Evolutionary conservation across 257 asterid species (phyloP), one percentile per base, ranked within the genome.

Genomic region (Jasminum sambac): DNA sequence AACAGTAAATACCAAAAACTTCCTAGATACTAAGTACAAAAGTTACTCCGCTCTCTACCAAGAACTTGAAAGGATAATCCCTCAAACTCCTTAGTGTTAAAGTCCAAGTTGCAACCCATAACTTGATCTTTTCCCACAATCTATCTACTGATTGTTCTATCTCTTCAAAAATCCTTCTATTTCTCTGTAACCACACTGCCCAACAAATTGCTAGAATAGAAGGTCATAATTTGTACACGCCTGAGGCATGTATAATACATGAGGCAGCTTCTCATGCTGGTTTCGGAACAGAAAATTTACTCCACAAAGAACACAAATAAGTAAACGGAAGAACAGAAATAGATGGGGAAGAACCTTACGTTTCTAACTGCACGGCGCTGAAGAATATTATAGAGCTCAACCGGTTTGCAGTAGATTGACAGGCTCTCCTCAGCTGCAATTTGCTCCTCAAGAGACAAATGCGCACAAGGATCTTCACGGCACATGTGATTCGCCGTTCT

Each of bases 351-450:
- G 70, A 61, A 64, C 8, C 66, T 79, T 83, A 95, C 98, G 80
- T 91, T 88, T 80, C 80, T 80, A 74, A 81, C 76, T 46, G 95
- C 89, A 37, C 99, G 96, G 41, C 98, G 98, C 79, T 91, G 97
- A 69, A 95, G 89, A 70, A 95, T 91, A 79, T 95, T 95, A 81
- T 95, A 95, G 59, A 91, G 74, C 41, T 95, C 99, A 70, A 95
- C 97, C 23, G 99, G 99, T 84, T 95, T 95, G 92, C 98, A 91
- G 74, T 91, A 95, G 66, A 71, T 79, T 55, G 97, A 83, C 41
- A 95, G 96, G 84, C 99, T 89, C 82, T 89, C 98, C 84, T 95
- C 98, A 26, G 96, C 97, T 65, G 91, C 96, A 76, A 80, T 84
- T 81, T 91, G 92, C 85, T 91, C 97, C 75, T 95, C 98, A 25